phyloP scores from a whole-genome alignment of 495 filamentous ascomycete species.

The Penicillium argentinense region DNA sequence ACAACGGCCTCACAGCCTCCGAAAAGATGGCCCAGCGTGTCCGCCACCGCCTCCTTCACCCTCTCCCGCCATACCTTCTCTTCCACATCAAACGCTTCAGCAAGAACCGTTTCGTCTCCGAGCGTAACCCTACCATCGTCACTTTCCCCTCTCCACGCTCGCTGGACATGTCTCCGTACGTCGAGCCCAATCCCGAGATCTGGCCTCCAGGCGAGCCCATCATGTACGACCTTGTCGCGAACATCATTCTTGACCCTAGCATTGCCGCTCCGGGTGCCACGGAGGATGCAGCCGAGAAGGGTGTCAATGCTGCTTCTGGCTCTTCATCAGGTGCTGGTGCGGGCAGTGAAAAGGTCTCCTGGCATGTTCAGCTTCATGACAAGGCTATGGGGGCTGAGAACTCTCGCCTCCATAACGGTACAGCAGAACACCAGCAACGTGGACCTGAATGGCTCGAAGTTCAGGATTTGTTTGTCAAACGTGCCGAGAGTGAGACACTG shows the following conservation, averaged over 20 bases:
- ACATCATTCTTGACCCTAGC: slow-evolving; percentile 67
- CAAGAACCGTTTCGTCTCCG: slow-evolving; percentile 90
- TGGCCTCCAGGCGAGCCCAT: slow-evolving; percentile 77
- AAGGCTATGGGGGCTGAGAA: slow-evolving; percentile 46
- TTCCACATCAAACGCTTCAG: slow-evolving; percentile 98
- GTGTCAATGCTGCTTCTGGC: slow-evolving; percentile 69
- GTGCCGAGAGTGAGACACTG: slow-evolving; percentile 78
- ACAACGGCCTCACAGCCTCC: slow-evolving; percentile 85
- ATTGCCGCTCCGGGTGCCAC: slow-evolving; percentile 77
- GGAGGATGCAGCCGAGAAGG: slow-evolving; percentile 80
- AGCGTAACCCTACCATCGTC: slow-evolving; percentile 97
- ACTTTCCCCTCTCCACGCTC: slow-evolving; percentile 78
- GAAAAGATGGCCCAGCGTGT: slow-evolving; percentile 83
- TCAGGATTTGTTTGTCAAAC: slow-evolving; percentile 92
- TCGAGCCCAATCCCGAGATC: slow-evolving; percentile 66
- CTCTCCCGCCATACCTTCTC: slow-evolving; percentile 85
- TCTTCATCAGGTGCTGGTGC: slow-evolving; percentile 43
- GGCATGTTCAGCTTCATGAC: slow-evolving; percentile 60
- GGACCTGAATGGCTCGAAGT: slow-evolving; percentile 83
- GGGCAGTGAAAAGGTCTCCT: slow-evolving; percentile 51
- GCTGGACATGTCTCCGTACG: slow-evolving; percentile 86
- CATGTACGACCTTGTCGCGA: slow-evolving; percentile 94
- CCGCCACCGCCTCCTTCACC: slow-evolving; percentile 88
- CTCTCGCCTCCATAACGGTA: slow-evolving; percentile 30
- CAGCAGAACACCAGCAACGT: slow-evolving; percentile 29